Evolutionary conservation across 139 green algal species (phyloP).

Genomic region (Coelastrella sp.): DNA sequence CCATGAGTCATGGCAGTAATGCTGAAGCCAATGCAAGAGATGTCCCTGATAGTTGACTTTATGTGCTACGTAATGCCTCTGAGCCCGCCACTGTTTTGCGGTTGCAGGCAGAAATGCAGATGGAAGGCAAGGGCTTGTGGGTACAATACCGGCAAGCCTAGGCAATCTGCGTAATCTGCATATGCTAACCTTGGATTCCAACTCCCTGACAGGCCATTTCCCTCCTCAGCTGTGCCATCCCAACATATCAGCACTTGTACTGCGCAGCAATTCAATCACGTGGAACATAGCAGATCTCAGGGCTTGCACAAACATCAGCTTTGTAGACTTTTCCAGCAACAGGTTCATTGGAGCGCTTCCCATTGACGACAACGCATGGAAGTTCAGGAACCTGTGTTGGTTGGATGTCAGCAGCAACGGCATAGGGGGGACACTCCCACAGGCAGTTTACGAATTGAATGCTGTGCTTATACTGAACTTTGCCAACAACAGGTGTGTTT

Average conservation of each 20-base stretch:
- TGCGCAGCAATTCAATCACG: conserved; percentile 11
- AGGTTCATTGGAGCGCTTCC: background rate
- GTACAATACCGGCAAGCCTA: conserved; percentile 2
- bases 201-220: conserved; percentile 14
- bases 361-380: background rate
- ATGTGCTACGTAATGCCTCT: background rate
- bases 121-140: background rate
- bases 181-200: conserved; percentile 26
- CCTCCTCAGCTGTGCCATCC: conserved; percentile 10
- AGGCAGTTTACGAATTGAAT: background rate
- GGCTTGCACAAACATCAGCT: conserved; percentile 12
- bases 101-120: conserved; percentile 14
- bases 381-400: background rate
- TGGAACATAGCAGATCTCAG: background rate
- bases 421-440: background rate
- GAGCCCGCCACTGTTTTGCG: background rate
- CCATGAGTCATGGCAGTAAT: too few species aligned
- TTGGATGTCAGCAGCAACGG: conserved; percentile 21
- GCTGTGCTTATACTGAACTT: conserved; percentile 24
- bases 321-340: conserved; percentile 39
- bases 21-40: too few species aligned
- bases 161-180: background rate
- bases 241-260: conserved; percentile 5
- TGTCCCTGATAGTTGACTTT: too few species aligned
- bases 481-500: conserved; percentile 27